Percentiles rank a stretch among this genome's conserved stretches.
Conservation (phyloP, 306 rosid genomes). For the Cucumis melo region DNA sequence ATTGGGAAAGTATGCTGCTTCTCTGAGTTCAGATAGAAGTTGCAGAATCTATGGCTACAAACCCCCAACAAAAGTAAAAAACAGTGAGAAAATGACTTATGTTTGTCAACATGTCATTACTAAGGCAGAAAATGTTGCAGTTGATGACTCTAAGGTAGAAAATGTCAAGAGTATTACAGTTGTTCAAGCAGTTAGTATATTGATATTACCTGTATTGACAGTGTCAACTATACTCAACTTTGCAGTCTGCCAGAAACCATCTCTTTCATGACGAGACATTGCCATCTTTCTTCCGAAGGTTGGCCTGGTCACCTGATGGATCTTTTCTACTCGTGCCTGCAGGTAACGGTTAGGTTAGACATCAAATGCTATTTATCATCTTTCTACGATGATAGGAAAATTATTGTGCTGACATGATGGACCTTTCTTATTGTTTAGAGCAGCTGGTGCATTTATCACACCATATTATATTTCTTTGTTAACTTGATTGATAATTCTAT, state of each 20-base stretch:
- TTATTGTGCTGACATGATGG: neutral
- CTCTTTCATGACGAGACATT: slow-evolving; percentile 84
- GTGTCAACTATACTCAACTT: slow-evolving; percentile 11
- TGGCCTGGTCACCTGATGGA: slow-evolving; percentile 97
- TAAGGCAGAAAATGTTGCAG: slow-evolving; percentile 50
- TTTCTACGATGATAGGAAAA: neutral
- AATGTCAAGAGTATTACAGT: neutral
- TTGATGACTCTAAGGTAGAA: slow-evolving; percentile 60
- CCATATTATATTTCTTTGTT: neutral
- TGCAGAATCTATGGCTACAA: slow-evolving; percentile 71
- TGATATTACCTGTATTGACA: slow-evolving; percentile 8
- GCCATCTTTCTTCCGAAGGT: slow-evolving; percentile 91
- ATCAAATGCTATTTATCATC: slow-evolving; percentile 4
- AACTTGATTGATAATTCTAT: neutral
- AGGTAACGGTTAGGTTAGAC: slow-evolving; percentile 28
- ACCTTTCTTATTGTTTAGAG: neutral
- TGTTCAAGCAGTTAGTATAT: neutral
- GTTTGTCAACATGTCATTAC: slow-evolving; percentile 69
- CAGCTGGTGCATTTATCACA: neutral
- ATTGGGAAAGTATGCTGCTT: slow-evolving; percentile 54
- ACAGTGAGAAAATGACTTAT: slow-evolving; percentile 46
- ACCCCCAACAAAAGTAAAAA: slow-evolving; percentile 48
- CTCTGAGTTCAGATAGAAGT: slow-evolving; percentile 89
- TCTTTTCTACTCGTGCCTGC: slow-evolving; percentile 85
- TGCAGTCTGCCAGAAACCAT: slow-evolving; percentile 60